Conservation (phyloP, 2,329 filamentous ascomycete genomes). For the Alternaria consortialis region DNA sequence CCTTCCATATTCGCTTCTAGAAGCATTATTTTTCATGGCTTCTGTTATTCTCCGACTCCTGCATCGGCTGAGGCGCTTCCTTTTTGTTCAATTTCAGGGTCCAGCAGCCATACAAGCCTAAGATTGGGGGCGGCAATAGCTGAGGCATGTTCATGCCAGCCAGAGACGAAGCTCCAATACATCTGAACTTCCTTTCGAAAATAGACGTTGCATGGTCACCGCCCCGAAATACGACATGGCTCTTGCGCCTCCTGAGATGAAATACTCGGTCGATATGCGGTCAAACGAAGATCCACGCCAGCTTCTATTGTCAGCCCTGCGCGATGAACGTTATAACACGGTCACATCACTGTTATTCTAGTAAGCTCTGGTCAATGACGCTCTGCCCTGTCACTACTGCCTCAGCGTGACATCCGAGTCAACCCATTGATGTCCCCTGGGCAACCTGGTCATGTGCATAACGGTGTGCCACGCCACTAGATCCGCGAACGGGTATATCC, state of each 20-base stretch:
- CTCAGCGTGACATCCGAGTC: not conserved
- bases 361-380: not conserved
- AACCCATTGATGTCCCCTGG: not conserved
- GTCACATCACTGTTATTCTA: not conserved
- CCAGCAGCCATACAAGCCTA: conserved; percentile 6
- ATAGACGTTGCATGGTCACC: not conserved
- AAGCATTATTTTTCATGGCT: conserved; percentile 16
- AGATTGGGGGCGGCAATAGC: conserved; percentile 8
- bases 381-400: not conserved
- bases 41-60: conserved; percentile 22
- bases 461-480: conserved; percentile 6
- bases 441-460: not conserved
- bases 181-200: not conserved
- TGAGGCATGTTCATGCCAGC: conserved; percentile 5
- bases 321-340: not conserved
- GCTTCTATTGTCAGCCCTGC: not conserved
- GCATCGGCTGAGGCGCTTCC: conserved; percentile 26
- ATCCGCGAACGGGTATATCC: conserved; percentile 9
- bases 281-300: not conserved
- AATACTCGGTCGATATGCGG: not conserved
- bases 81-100: conserved; percentile 9
- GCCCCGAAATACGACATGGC: not conserved
- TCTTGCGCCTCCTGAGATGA: not conserved
- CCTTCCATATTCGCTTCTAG: conserved; percentile 34
- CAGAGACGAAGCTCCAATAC: not conserved